Conservation (phyloP, 2,329 filamentous ascomycete genomes). For the Venturia carpophila region DNA sequence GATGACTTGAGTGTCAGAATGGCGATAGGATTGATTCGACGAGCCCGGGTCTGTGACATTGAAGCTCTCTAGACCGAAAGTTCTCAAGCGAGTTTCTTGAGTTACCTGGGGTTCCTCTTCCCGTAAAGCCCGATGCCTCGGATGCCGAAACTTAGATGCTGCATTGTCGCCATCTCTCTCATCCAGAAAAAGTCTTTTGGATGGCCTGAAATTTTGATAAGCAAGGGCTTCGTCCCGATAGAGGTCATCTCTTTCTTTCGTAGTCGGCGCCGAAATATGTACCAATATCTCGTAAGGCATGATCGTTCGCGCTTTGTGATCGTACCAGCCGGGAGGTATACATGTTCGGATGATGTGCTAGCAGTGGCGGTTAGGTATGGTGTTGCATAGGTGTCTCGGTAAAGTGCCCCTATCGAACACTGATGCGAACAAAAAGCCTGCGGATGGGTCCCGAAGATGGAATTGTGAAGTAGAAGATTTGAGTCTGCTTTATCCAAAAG, state of each 20-base stretch:
- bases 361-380: neutral
- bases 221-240: slow-evolving; percentile 34
- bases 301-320: neutral
- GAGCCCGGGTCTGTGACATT: neutral
- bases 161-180: neutral
- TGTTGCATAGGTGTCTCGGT: neutral
- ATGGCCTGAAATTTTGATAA: slow-evolving; percentile 32
- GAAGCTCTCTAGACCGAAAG: neutral
- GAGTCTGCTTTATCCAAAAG: neutral
- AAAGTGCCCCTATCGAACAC: neutral
- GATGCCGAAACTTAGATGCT: neutral
- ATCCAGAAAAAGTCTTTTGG: neutral
- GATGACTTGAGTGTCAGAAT: slow-evolving; percentile 2
- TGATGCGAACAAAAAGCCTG: neutral
- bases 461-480: neutral
- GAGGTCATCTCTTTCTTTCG: slow-evolving; percentile 35
- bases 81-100: neutral
- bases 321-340: neutral
- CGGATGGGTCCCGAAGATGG: neutral
- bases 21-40: neutral
- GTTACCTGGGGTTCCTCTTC: neutral
- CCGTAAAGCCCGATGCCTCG: neutral
- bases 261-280: slow-evolving; percentile 39
- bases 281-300: slow-evolving; percentile 32
- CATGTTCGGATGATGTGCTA: slow-evolving; percentile 2